phyloP scores from a whole-genome alignment of 306 rosid species.

The Canavalia gladiata region DNA sequence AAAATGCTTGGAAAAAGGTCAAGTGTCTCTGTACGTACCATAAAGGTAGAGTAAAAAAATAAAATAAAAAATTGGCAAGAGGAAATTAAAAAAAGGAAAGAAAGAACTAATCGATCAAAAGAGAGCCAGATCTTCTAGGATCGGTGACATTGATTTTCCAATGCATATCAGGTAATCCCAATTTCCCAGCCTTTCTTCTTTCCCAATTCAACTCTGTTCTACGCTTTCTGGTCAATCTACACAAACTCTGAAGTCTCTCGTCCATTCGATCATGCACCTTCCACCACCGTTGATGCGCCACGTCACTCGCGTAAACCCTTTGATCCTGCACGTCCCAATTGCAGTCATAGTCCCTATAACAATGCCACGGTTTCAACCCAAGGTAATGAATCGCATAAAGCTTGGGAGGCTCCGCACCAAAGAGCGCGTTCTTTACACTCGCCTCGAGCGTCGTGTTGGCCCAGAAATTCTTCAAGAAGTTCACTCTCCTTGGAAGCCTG shows the following conservation, averaged over 20 bases:
- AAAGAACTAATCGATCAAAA: slow-evolving; percentile 56
- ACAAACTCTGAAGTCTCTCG: slow-evolving; percentile 59
- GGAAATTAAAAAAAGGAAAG: background rate
- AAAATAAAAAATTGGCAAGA: background rate
- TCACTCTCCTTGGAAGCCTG: slow-evolving; percentile 85
- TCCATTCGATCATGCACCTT: slow-evolving; percentile 73
- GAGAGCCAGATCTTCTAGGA: slow-evolving; percentile 71
- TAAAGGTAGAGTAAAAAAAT: background rate
- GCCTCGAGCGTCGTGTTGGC: slow-evolving; percentile 75
- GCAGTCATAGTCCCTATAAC: slow-evolving; percentile 94
- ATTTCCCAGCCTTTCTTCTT: slow-evolving; percentile 57
- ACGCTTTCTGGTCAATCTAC: slow-evolving; percentile 71
- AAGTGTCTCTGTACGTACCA: background rate
- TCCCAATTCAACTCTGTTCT: slow-evolving; percentile 85
- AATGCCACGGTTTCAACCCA: slow-evolving; percentile 91
- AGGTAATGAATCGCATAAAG: slow-evolving; percentile 80
- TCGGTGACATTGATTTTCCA: slow-evolving; percentile 87
- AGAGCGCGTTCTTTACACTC: slow-evolving; percentile 67
- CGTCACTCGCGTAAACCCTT: slow-evolving; percentile 88
- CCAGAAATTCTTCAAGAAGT: slow-evolving; percentile 90
- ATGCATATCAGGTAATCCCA: slow-evolving; percentile 63
- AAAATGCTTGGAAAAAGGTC: background rate
- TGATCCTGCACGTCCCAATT: slow-evolving; percentile 80
- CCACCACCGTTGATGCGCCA: slow-evolving; percentile 93
- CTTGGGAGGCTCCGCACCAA: slow-evolving; percentile 81